A percentile compares a stretch with the other conserved stretches of the same genome.
Conservation (phyloP, 306 rosid species). For the Amphicarpaea edgeworthii region DNA sequence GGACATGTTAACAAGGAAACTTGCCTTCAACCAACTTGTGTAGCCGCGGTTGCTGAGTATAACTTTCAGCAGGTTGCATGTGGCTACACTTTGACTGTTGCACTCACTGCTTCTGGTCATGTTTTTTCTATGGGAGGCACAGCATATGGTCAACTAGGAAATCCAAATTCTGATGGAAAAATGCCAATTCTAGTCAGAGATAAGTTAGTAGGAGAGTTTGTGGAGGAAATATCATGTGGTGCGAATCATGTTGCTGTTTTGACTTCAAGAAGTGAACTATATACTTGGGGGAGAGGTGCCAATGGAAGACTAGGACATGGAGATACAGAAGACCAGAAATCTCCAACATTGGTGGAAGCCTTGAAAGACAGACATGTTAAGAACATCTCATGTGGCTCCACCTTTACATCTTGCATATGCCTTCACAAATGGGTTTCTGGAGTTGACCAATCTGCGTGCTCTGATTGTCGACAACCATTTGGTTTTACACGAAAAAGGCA, state of each 20-base stretch:
- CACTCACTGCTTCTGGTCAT: constrained; percentile 91
- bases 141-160: constrained; percentile 86
- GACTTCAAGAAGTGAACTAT: constrained; percentile 93
- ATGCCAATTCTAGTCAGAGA: constrained; percentile 82
- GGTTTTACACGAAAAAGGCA: constrained; percentile 96
- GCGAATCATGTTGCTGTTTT: constrained; percentile 79
- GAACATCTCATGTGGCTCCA: constrained; percentile 82
- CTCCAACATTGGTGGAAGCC: constrained; percentile 88
- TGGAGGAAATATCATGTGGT: constrained; percentile 92
- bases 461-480: constrained; percentile 92
- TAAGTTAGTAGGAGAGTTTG: constrained; percentile 84
- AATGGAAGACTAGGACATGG: constrained; percentile 98
- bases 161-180: constrained; percentile 80
- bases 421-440: constrained; percentile 95
- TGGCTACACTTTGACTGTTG: constrained; percentile 84
- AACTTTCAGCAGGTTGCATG: constrained; percentile 88
- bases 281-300: constrained; percentile 96
- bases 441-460: constrained; percentile 91
- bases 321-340: constrained; percentile 68
- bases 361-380: constrained; percentile 86
- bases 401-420: constrained; percentile 84
- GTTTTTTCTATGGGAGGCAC: constrained; percentile 88
- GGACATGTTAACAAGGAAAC: constrained; percentile 89
- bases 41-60: constrained; percentile 83
- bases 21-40: constrained; percentile 84